phyloP scores from a whole-genome alignment of 1,284 basidiomycete species.

The Psilocybe mexicana region DNA sequence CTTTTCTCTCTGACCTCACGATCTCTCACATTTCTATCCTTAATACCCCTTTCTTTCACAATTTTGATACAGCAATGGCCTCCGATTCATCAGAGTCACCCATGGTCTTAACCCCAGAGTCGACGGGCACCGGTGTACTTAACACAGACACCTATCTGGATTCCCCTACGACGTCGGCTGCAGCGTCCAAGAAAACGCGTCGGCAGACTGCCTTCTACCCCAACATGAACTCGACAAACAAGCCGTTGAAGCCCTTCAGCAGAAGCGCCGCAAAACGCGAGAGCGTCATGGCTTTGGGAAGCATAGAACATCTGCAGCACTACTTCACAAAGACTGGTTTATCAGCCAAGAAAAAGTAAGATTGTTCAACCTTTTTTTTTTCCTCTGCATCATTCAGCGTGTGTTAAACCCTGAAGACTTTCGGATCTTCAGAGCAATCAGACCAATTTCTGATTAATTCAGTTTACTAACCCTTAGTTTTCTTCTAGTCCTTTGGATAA shows the following conservation, averaged over 20 bases:
- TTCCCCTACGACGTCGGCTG: conserved; percentile 18
- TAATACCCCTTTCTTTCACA: conserved; percentile 1
- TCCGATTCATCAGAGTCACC: conserved; percentile 43
- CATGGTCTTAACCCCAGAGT: conserved; percentile 48
- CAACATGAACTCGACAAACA: conserved; percentile 66
- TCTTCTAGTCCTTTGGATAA: conserved; percentile 51
- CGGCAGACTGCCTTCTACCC: conserved; percentile 70
- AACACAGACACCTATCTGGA: conserved; percentile 22
- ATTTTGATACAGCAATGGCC: conserved; percentile 28
- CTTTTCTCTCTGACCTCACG: conserved; percentile 1
- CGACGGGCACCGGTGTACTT: conserved; percentile 34
- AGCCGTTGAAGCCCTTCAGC: conserved; percentile 79
- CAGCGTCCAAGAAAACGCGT: conserved; percentile 20
- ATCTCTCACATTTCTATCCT: background rate
- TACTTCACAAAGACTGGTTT: conserved; percentile 86
- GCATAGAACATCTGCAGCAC: conserved; percentile 86
- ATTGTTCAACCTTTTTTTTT: conserved; percentile 21
- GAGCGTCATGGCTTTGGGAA: conserved; percentile 83
- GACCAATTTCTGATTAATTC: background rate
- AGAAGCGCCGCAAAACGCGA: conserved; percentile 83
- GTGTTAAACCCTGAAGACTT: background rate
- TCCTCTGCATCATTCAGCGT: background rate
- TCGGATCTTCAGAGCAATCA: background rate
- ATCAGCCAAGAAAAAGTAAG: conserved; percentile 70
- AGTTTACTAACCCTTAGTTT: conserved; percentile 1